These are phyloP conservation scores for Carex sylvatica DNA, from an alignment of 202 grass and related monocot species.

Conservation along the genomic window DNA sequence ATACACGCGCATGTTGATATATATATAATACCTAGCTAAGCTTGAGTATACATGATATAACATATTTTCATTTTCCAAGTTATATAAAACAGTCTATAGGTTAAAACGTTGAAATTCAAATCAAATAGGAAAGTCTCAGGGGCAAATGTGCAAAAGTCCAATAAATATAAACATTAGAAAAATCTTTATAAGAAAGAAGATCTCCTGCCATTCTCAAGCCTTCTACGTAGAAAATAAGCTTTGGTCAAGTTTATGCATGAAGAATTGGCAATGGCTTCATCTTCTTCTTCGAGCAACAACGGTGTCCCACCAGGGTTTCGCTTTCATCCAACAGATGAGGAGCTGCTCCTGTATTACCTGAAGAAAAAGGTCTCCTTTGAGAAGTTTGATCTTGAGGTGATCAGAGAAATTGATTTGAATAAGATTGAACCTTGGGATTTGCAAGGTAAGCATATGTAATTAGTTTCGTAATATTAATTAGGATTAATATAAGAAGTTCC, in stretches of 20 bases:
- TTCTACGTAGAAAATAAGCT: constrained; percentile 44
- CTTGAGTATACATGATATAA: not conserved
- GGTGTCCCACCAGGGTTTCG: constrained; percentile 94
- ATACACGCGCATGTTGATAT: constrained; percentile 14
- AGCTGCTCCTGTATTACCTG: constrained; percentile 91
- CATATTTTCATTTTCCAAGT: not conserved
- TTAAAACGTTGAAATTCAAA: not conserved
- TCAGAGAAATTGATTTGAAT: constrained; percentile 89
- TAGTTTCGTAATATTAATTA: not conserved
- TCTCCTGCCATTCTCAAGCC: constrained; percentile 3
- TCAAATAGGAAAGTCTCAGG: constrained; percentile 6
- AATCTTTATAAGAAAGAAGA: constrained; percentile 30
- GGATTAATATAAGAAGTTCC: not conserved
- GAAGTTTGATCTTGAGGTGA: constrained; percentile 97
- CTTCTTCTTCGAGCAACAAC: constrained; percentile 53
- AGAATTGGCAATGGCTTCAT: constrained; percentile 43
- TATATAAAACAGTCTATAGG: not conserved
- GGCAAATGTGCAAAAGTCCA: constrained; percentile 19
- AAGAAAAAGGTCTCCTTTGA: constrained; percentile 94
- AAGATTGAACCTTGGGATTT: constrained; percentile 98
- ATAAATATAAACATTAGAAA: not conserved
- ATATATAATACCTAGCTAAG: not conserved
- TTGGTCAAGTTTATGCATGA: constrained; percentile 20
- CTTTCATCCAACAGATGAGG: constrained; percentile 96
- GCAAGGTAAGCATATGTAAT: constrained; percentile 51